Evolutionary conservation across 225 moss, liverwort and hornwort species (phyloP), one percentile per base, ranked within the genome.

Genomic region (Straminergon stramineum): DNA sequence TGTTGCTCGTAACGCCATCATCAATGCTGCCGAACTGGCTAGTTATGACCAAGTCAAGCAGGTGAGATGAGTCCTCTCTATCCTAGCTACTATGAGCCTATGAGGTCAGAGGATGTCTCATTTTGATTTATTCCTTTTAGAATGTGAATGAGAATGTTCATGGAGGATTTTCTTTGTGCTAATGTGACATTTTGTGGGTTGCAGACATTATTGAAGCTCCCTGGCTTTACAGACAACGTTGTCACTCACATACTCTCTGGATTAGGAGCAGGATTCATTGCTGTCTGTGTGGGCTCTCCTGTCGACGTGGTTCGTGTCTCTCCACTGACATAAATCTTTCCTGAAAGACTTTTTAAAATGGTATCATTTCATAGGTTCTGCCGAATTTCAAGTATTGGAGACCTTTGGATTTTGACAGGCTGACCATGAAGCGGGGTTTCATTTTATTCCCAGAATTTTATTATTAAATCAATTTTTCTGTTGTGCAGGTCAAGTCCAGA

Each of bases 11-110:
- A 99, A 99, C 85, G 99, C 99, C 58, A 97, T 99, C 80, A 95
- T 99, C 86, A 97, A 99, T 90, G 99, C 99, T 90, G 99, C 99
- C 45, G 97, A 99, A 90, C 91, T 99, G 81, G 99, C 99, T 63
- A 99, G 99, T 88, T 99, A 99, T 90, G 99, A 99, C 92, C 97
- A 99, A 94, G 97, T 99, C 87, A 99, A 99, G 92, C 99, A 99
- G 97, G 99, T 97, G 68, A 86, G 84, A 84, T 86, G 32, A 79
- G 52, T 57, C 32, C 62, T 79, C 34, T 71, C 57, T 56, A 45
- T 56, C 43, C 45, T 78, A 41, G 68, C 51, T 76, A n/a, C 79
- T 26, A n/a, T 16, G 52, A 53, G 53, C 55, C 41, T 58, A n/a
- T 84, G 66, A 82, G 57, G 64, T 75, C 39, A 22, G 52, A 62